phyloP scores from a whole-genome alignment of 306 rosid species.

The Mimosa pudica region DNA sequence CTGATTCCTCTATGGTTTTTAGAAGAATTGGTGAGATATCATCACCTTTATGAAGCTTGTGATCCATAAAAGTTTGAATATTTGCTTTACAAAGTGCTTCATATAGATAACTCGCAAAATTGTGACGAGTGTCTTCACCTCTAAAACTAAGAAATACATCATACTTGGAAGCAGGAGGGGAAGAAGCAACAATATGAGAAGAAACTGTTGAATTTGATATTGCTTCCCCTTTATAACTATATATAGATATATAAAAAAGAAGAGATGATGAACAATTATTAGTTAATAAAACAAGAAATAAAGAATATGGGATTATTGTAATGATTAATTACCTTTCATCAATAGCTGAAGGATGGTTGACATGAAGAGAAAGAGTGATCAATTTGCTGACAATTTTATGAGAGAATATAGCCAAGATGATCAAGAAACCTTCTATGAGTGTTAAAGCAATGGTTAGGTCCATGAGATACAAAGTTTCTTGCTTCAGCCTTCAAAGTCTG shows the following conservation, averaged over 20 bases:
- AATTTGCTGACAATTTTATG: background rate
- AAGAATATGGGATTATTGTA: background rate
- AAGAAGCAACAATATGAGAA: background rate
- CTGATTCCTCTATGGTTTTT: background rate
- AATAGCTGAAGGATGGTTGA: background rate
- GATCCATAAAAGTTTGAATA: background rate
- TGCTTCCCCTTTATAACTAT: background rate
- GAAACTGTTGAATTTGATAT: background rate
- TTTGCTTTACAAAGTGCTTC: background rate
- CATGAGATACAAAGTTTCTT: background rate
- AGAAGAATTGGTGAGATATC: background rate
- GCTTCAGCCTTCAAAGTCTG: background rate
- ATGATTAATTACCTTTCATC: background rate
- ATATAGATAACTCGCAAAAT: background rate
- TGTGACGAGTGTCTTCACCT: background rate
- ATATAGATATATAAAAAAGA: background rate
- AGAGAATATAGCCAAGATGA: background rate
- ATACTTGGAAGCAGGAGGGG: background rate
- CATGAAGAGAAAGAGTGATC: background rate
- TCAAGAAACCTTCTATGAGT: background rate
- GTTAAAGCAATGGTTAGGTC: background rate
- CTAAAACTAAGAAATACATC: conserved; percentile 4
- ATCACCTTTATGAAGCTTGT: background rate
- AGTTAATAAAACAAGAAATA: background rate
- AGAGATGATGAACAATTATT: no score